phyloP scores from a whole-genome alignment of 176 grass and related monocot genomes.

The Avena insularis region DNA sequence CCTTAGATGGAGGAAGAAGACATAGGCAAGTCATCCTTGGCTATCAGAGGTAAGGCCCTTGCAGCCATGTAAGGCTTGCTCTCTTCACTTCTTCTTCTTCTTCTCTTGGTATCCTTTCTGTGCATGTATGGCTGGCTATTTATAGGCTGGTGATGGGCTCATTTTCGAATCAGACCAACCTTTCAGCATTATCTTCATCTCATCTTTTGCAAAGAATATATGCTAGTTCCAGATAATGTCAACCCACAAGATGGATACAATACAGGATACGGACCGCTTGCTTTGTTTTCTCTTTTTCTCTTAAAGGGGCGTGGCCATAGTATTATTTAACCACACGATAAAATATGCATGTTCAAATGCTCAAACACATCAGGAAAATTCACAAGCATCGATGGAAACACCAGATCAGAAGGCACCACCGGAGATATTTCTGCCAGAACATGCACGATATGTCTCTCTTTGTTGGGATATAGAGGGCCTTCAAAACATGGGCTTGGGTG shows the following conservation, averaged over 20 bases:
- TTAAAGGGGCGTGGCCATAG: no score
- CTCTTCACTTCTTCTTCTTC: not conserved
- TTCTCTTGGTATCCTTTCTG: not conserved
- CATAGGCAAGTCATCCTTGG: slow-evolving; percentile 63
- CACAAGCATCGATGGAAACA: no score
- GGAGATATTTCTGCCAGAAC: no score
- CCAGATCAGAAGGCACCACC: no score
- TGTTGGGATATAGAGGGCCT: not conserved
- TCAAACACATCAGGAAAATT: no score
- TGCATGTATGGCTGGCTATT: not conserved
- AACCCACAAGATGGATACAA: not conserved
- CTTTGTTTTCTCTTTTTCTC: not conserved
- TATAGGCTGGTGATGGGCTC: slow-evolving; percentile 6
- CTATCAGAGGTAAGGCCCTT: slow-evolving; percentile 43
- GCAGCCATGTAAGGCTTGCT: slow-evolving; percentile 49
- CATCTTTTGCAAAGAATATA: not conserved
- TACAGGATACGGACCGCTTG: not conserved
- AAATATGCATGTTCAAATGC: no score
- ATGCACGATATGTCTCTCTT: not conserved
- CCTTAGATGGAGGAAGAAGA: not conserved
- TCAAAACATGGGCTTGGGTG: not conserved
- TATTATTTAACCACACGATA: no score
- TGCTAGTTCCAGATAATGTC: not conserved
- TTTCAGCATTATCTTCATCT: not conserved
- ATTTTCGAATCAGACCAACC: not conserved